A percentile compares a stretch with the other conserved stretches of the same genome.
Evolutionary conservation across 345 rosid species (phyloP).

Genomic region (Salix purpurea): DNA sequence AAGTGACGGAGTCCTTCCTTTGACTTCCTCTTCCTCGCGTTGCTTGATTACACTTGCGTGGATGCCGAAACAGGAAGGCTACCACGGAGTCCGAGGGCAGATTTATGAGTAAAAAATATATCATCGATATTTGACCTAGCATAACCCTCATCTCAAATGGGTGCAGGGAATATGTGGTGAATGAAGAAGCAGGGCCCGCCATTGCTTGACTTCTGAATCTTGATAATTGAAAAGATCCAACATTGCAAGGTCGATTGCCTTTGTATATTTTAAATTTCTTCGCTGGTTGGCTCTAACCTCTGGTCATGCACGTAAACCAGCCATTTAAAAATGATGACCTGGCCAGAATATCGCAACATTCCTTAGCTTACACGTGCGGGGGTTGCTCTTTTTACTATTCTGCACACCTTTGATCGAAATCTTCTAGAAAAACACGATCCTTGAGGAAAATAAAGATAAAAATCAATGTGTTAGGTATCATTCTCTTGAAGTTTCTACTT

Average conservation of each 20-base stretch:
- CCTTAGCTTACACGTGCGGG: not conserved
- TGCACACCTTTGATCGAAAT: not conserved
- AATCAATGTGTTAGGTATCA: constrained; percentile 19
- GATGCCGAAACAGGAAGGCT: too few relatives aligned
- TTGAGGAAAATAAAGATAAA: not conserved
- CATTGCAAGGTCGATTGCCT: constrained; percentile 5
- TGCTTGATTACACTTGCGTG: too few relatives aligned
- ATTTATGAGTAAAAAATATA: not conserved
- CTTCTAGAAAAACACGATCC: constrained; percentile 13
- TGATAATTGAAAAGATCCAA: constrained; percentile 18
- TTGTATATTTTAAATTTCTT: constrained; percentile 3
- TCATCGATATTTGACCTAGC: not conserved
- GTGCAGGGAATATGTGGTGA: constrained; percentile 7
- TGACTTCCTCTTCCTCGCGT: too few relatives aligned
- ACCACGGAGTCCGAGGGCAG: not conserved
- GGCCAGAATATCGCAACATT: not conserved
- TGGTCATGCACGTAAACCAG: constrained; percentile 12
- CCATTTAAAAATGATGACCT: not conserved
- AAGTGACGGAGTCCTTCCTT: not conserved
- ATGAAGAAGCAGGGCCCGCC: constrained; percentile 36
- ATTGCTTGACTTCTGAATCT: constrained; percentile 43
- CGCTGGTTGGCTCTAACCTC: not conserved
- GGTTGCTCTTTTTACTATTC: not conserved
- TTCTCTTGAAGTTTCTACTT: not conserved
- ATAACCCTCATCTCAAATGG: not conserved